A percentile compares a stretch with the other conserved stretches of the same genome.
phyloP scores from a whole-genome alignment of 2,329 filamentous ascomycete genomes.

The Rutstroemia sp. region DNA sequence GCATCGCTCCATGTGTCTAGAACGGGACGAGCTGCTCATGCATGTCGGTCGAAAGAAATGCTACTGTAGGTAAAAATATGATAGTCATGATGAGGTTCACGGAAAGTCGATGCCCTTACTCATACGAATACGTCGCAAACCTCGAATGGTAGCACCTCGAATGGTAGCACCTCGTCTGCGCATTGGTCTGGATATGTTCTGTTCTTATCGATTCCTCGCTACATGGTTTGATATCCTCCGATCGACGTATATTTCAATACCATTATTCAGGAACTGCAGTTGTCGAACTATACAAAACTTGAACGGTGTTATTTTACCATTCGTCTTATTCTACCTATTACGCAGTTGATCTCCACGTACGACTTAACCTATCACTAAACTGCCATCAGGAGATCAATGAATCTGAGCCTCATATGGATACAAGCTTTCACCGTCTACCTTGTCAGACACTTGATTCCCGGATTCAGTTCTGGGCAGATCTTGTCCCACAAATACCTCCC shows the following conservation, averaged over 20 bases:
- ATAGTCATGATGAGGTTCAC: neutral
- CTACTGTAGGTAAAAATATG: neutral
- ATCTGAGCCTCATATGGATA: slow-evolving; percentile 4
- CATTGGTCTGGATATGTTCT: neutral
- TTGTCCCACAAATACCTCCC: neutral
- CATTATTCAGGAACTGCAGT: neutral
- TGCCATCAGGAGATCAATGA: slow-evolving; percentile 2
- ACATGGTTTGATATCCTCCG: neutral
- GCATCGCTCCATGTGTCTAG: neutral
- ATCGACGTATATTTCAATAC: neutral
- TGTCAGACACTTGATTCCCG: neutral
- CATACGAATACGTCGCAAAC: neutral
- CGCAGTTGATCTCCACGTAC: slow-evolving; percentile 1
- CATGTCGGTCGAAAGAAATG: neutral
- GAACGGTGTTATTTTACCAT: neutral
- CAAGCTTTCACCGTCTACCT: neutral
- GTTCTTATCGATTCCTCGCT: neutral
- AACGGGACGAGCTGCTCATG: neutral
- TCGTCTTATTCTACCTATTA: neutral
- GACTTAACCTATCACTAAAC: neutral
- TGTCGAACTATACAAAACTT: neutral
- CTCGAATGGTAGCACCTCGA: neutral
- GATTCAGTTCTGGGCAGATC: neutral
- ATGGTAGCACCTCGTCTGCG: slow-evolving; percentile 2
- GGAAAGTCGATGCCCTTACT: neutral